These are phyloP conservation scores for Marchantia polymorpha DNA, from an alignment of 225 moss, liverwort and hornwort genomes.

Conservation along the genomic window DNA sequence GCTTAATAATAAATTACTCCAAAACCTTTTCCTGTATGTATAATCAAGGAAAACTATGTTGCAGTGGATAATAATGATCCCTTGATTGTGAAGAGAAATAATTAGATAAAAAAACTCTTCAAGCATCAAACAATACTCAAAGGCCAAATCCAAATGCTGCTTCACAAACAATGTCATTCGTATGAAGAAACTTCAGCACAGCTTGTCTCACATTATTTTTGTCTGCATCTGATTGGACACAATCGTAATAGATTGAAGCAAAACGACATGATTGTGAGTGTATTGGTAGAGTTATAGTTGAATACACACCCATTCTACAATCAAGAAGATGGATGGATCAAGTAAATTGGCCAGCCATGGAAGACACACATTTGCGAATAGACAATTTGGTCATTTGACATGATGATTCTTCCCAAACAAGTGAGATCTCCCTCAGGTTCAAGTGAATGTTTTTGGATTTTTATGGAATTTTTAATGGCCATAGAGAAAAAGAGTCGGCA, in stretches of 20 bases:
- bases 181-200: conserved; percentile 36
- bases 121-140: conserved; percentile 28
- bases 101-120: conserved; percentile 29
- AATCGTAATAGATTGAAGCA: conserved; percentile 35
- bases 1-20: conserved; percentile 57
- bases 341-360: conserved; percentile 71
- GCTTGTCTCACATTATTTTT: conserved; percentile 22
- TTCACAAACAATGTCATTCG: conserved; percentile 3
- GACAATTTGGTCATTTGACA: conserved; percentile 57
- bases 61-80: conserved; percentile 57
- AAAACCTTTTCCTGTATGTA: conserved; percentile 50
- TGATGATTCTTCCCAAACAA: conserved; percentile 33
- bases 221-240: conserved; percentile 19
- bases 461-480: conserved; percentile 97
- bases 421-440: conserved; percentile 14
- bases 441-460: conserved; percentile 53
- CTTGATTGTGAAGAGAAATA: conserved; percentile 29
- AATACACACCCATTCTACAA: conserved; percentile 64
- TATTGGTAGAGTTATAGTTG: neutral
- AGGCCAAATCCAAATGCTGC: conserved; percentile 23
- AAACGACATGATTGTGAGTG: conserved; percentile 9
- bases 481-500: conserved; percentile 82
- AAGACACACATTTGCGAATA: conserved; percentile 82
- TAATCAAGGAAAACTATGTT: conserved; percentile 71
- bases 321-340: conserved; percentile 89